phyloP scores from a whole-genome alignment of 441 rosid species.

The Pelargonium citronellum region DNA sequence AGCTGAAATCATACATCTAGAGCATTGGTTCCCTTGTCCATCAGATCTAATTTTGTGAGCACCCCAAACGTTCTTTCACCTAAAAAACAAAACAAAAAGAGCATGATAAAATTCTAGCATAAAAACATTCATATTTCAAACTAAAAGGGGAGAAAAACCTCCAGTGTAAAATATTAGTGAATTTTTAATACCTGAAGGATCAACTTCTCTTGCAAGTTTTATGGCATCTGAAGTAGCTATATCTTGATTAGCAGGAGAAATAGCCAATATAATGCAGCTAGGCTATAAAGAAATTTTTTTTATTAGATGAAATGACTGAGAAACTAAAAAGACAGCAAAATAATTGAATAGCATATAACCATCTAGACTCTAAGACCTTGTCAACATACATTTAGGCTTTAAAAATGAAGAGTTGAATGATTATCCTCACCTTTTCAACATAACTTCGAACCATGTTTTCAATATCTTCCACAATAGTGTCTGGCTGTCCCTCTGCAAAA shows the following conservation, averaged over 20 bases:
- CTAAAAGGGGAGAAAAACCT: background rate
- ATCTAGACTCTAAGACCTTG: background rate
- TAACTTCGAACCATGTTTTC: slow-evolving; percentile 95
- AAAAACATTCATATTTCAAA: background rate
- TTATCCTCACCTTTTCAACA: slow-evolving; percentile 57
- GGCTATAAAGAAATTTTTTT: slow-evolving; percentile 32
- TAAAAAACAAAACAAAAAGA: slow-evolving; percentile 16
- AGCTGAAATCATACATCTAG: slow-evolving; percentile 47
- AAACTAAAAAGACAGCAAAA: no score
- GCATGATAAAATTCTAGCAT: slow-evolving; percentile 13
- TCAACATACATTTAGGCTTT: background rate
- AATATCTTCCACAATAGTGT: slow-evolving; percentile 80
- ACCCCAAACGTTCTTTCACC: slow-evolving; percentile 99
- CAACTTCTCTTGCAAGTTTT: slow-evolving; percentile 98
- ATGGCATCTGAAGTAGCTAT: slow-evolving; percentile 99
- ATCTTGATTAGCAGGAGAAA: slow-evolving; percentile 99
- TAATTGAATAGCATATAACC: background rate
- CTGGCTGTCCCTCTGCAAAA: slow-evolving; percentile 88
- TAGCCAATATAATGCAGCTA: slow-evolving; percentile 92
- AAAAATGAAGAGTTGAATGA: no score
- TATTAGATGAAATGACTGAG: no score
- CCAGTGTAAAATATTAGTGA: background rate
- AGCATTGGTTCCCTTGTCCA: slow-evolving; percentile 99
- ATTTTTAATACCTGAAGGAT: slow-evolving; percentile 67
- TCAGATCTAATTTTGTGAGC: slow-evolving; percentile 91